phyloP scores from a whole-genome alignment of 768 basidiomycete genomes.

The Tylopilus sp. region DNA sequence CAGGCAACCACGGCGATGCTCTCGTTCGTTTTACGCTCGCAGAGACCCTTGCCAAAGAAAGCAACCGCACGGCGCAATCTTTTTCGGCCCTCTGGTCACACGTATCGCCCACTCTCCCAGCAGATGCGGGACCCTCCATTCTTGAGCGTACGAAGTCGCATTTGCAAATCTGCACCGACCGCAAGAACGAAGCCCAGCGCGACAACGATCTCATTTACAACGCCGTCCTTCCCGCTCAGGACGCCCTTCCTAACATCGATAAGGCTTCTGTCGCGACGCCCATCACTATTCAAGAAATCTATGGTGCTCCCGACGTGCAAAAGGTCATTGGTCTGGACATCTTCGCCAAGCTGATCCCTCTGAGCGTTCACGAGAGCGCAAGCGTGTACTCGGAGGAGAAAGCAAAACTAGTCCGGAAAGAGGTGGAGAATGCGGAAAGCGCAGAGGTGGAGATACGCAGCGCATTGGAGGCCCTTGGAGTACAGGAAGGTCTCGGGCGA shows the following conservation, averaged over 20 bases:
- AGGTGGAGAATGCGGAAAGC: conserved; percentile 83
- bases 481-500: conserved; percentile 65
- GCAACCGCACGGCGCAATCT: conserved; percentile 59
- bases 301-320: conserved; percentile 85
- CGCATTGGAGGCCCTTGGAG: conserved; percentile 75
- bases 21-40: conserved; percentile 77
- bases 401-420: conserved; percentile 86
- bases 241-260: conserved; percentile 78
- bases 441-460: conserved; percentile 79
- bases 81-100: conserved; percentile 73
- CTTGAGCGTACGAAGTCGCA: conserved; percentile 83
- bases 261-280: conserved; percentile 79
- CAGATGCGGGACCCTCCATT: conserved; percentile 80
- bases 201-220: conserved; percentile 99
- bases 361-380: conserved; percentile 94
- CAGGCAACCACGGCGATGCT: conserved; percentile 82
- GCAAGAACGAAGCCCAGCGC: conserved; percentile 68
- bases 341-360: conserved; percentile 81
- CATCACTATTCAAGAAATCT: conserved; percentile 93
- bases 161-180: conserved; percentile 70
- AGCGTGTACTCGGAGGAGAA: conserved; percentile 98
- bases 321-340: conserved; percentile 92
- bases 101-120: conserved; percentile 77
- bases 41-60: conserved; percentile 80
- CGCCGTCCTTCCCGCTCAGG: conserved; percentile 75